Base-by-base conservation (phyloP, 805 yeast genomes). In the Soucietia sequanensis region DNA sequence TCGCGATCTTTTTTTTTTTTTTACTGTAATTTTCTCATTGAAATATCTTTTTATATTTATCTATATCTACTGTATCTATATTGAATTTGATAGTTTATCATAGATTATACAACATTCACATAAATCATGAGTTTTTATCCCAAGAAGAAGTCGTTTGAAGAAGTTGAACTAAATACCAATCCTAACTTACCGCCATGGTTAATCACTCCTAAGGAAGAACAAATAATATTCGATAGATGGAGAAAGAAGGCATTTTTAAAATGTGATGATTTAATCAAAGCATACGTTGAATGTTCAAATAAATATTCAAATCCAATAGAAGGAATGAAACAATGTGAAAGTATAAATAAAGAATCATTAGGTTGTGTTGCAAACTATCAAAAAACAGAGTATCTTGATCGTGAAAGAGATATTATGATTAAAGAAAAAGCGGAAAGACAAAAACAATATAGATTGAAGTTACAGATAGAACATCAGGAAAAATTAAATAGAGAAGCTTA, bases 181-280 rank as follows among this genome's bases (percentile, higher is more conserved):
- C 72, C 72, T 22, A 61, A 58, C 43, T 61, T 84, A 18, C 95
- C 95, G 1, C 65, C 75, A 9, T 85, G 95, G 95, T 75, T 83
- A 43, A 63, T 85, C 15, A 75, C 86, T 0, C 91, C 93, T 10
- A 73, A 71, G 43, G 93, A 85, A 54, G 95, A 85, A 52, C 80
- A 79, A 58, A 75, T 78, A 39, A 80, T 83, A 23, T 77, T 84
- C 49, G 78, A 75, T 46, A 75, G 84, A 48, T 79, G 90, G 81
- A 77, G 84, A 55, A 72, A 65, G 38, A 68, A 69, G 49, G 76
- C 91, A 0, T 84, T 84, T 65, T 70, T 75, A 29, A 56, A 62
- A 37, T 85, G 95, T 54, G 86, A 80, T 47, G 81, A 73, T 13
- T 61, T 68, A 30, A 96, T 90, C 22, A 81, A 75, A 62, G 77